Evolutionary conservation across 2,329 filamentous ascomycete genomes (phyloP).

Genomic region (Venturia asperata): DNA sequence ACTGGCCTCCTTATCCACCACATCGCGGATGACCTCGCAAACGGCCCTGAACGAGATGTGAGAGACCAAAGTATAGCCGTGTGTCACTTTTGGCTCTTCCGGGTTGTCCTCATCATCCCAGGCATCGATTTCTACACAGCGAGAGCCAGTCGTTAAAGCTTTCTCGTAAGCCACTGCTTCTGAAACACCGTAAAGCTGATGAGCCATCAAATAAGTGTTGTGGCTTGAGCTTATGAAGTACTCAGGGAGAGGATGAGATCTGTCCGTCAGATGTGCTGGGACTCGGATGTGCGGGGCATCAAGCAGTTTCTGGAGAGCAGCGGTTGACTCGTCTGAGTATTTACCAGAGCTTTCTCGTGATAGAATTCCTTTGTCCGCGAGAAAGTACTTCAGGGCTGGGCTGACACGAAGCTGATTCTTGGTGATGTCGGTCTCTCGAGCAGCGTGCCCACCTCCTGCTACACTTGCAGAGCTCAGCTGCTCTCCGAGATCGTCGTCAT

Average conservation of each 20-base stretch:
- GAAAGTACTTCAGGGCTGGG: slow-evolving; percentile 49
- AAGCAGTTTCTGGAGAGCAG: slow-evolving; percentile 46
- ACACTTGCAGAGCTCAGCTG: slow-evolving; percentile 43
- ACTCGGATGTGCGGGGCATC: slow-evolving; percentile 52
- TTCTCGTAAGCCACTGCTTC: slow-evolving; percentile 72
- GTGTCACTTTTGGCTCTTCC: slow-evolving; percentile 67
- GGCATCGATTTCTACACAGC: slow-evolving; percentile 91
- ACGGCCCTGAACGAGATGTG: slow-evolving; percentile 84
- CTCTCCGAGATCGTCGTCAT: slow-evolving; percentile 49
- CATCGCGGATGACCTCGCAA: slow-evolving; percentile 68
- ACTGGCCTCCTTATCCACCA: slow-evolving; percentile 51
- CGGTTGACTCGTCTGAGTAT: slow-evolving; percentile 39
- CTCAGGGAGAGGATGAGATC: slow-evolving; percentile 66
- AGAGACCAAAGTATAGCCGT: slow-evolving; percentile 67
- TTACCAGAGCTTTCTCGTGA: slow-evolving; percentile 43
- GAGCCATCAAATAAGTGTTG: slow-evolving; percentile 85
- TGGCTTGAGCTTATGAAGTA: slow-evolving; percentile 95
- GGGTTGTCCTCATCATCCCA: slow-evolving; percentile 63
- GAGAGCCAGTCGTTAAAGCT: slow-evolving; percentile 40
- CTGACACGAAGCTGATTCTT: slow-evolving; percentile 54
- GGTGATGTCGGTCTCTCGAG: slow-evolving; percentile 41
- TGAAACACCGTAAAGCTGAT: slow-evolving; percentile 72
- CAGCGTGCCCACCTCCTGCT: slow-evolving; percentile 53
- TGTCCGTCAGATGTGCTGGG: slow-evolving; percentile 49
- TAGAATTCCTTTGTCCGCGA: slow-evolving; percentile 48